Evolutionary conservation across 2,329 filamentous ascomycete species (phyloP).

Genomic region (Neodidymelliopsis sp.): DNA sequence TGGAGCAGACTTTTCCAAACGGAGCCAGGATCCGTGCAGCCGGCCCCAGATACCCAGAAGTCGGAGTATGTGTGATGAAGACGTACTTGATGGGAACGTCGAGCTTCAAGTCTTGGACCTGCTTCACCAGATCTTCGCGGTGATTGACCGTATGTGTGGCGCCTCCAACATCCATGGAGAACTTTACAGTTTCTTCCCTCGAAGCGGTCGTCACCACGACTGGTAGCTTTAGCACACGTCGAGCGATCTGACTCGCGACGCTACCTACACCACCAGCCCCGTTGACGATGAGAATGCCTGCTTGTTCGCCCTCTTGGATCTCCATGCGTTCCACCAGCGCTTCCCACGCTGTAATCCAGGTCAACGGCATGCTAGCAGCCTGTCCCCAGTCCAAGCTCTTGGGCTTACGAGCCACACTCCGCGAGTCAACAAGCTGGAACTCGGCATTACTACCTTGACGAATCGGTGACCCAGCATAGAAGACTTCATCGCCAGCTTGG

Average conservation of each 20-base stretch:
- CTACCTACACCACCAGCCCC: constrained; percentile 56
- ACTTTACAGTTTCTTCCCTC: constrained; percentile 50
- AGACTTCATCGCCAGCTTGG: constrained; percentile 55
- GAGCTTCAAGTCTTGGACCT: constrained; percentile 48
- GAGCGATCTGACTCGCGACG: constrained; percentile 55
- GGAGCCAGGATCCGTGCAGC: constrained; percentile 52
- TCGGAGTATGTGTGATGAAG: constrained; percentile 51
- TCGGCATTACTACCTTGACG: constrained; percentile 55
- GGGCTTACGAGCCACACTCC: constrained; percentile 53
- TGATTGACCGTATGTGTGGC: constrained; percentile 55
- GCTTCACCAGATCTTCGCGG: constrained; percentile 49
- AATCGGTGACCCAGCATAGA: constrained; percentile 51
- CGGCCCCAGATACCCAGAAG: constrained; percentile 52
- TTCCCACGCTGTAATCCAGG: constrained; percentile 20
- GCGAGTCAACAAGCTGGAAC: constrained; percentile 53
- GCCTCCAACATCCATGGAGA: constrained; percentile 54
- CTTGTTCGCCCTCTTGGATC: constrained; percentile 47
- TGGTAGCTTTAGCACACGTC: constrained; percentile 49
- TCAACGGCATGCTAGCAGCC: constrained; percentile 18
- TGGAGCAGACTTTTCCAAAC: constrained; percentile 56
- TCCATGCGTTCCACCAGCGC: constrained; percentile 55
- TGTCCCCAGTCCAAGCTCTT: constrained; percentile 30
- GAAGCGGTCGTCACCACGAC: constrained; percentile 56
- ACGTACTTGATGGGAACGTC: constrained; percentile 53
- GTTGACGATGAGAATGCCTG: constrained; percentile 53